Conservation (phyloP, 139 green algal species). For the Picochlorum sp. region DNA sequence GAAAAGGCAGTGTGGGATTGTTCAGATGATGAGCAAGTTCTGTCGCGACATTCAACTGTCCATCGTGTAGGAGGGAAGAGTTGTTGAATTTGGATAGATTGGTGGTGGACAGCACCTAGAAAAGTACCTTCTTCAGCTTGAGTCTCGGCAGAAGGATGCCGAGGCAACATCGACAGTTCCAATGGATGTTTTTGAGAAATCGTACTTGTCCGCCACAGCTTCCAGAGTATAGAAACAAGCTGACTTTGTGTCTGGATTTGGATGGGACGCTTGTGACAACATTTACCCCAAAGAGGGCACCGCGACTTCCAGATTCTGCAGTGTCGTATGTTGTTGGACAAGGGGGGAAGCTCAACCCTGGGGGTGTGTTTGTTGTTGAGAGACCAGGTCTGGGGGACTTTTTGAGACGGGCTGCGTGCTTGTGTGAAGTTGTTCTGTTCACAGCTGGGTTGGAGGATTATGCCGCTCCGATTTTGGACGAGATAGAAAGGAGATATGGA, state of each 20-base stretch:
- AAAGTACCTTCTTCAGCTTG: constrained; percentile 53
- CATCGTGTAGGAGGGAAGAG: constrained; percentile 58
- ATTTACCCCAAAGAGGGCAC: constrained; percentile 64
- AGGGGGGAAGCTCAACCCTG: constrained; percentile 63
- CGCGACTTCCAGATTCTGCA: constrained; percentile 38
- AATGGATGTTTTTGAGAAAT: background rate
- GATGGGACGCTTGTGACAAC: constrained; percentile 75
- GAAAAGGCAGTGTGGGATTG: constrained; percentile 7
- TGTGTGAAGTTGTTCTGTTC: constrained; percentile 73
- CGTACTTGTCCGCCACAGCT: constrained; percentile 31
- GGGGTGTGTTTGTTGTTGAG: constrained; percentile 77
- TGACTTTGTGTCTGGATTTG: constrained; percentile 81
- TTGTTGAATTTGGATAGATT: constrained; percentile 66
- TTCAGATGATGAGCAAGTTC: constrained; percentile 14
- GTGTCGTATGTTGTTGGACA: constrained; percentile 60
- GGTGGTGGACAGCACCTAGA: constrained; percentile 58
- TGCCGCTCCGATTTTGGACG: constrained; percentile 66
- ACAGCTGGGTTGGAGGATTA: constrained; percentile 85
- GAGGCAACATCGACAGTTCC: background rate
- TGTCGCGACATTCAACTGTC: constrained; percentile 53
- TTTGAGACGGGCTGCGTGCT: constrained; percentile 29
- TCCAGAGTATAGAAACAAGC: constrained; percentile 21
- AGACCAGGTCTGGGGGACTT: constrained; percentile 70
- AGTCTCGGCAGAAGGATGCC: background rate
- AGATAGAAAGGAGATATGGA: constrained; percentile 43